phyloP scores from a whole-genome alignment of 371 early-diverging fungal species.

The Syncephalis plumigaleata region DNA sequence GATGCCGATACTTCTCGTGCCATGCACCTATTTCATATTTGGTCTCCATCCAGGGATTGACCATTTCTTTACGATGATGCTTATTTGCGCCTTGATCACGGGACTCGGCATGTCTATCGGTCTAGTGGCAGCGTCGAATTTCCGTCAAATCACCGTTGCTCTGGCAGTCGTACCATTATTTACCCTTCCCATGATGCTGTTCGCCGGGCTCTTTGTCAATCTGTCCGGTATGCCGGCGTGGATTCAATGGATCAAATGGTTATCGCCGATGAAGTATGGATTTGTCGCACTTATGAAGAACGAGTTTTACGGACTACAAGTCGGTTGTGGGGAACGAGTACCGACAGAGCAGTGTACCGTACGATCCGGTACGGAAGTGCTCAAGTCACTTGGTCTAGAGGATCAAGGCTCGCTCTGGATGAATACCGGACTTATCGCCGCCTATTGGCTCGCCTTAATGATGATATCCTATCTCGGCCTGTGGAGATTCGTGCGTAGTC shows the following conservation, averaged over 20 bases:
- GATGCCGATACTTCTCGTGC: slow-evolving; percentile 35
- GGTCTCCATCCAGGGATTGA: slow-evolving; percentile 19
- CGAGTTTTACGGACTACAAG: slow-evolving; percentile 9
- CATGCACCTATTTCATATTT: slow-evolving; percentile 31
- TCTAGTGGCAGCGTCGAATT: slow-evolving; percentile 23
- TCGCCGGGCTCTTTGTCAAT: slow-evolving; percentile 35
- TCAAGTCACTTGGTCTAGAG: too few species aligned
- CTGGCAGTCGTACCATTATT: slow-evolving; percentile 14
- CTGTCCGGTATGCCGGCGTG: slow-evolving; percentile 29
- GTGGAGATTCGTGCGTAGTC: too few species aligned
- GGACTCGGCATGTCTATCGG: slow-evolving; percentile 26
- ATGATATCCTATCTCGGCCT: too few species aligned
- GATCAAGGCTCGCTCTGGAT: too few species aligned
- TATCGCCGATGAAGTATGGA: slow-evolving; percentile 43
- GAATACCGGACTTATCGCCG: too few species aligned
- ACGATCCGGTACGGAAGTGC: too few species aligned
- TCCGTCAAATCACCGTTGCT: slow-evolving; percentile 14
- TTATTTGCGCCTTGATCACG: slow-evolving; percentile 25
- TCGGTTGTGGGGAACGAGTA: not conserved
- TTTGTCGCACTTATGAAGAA: slow-evolving; percentile 31
- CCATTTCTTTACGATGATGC: slow-evolving; percentile 22
- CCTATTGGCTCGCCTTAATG: too few species aligned
- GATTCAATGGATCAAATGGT: slow-evolving; percentile 35
- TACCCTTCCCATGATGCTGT: slow-evolving; percentile 22
- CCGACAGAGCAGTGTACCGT: too few species aligned